Conservation (phyloP, 768 basidiomycete genomes). For the Serendipita sp. region DNA sequence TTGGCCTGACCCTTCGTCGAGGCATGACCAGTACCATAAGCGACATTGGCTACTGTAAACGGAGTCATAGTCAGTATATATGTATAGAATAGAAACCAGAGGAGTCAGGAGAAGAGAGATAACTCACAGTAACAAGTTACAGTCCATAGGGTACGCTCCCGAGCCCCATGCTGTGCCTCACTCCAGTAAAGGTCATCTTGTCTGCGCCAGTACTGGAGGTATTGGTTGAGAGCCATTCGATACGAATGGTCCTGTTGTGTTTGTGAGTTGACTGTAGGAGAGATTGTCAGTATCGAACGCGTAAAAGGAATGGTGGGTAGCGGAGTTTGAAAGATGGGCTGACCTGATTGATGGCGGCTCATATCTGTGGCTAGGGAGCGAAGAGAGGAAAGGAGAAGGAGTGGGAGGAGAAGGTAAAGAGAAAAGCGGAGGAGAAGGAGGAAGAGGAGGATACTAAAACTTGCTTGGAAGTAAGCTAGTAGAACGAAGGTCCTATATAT, state of each 20-base stretch:
- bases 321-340: not conserved
- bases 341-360: not conserved
- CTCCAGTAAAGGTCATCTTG: not conserved
- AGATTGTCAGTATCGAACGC: not conserved
- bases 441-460: too few species aligned
- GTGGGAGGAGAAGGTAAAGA: not conserved
- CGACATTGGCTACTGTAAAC: not conserved
- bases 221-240: not conserved
- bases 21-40: not conserved
- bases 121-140: not conserved
- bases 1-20: not conserved
- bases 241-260: not conserved
- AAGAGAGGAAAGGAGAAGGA: not conserved
- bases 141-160: not conserved
- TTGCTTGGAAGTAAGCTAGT: too few species aligned
- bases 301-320: not conserved
- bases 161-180: not conserved
- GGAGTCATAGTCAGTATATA: not conserved
- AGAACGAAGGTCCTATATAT: too few species aligned
- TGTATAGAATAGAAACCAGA: too few species aligned
- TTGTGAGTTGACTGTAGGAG: not conserved
- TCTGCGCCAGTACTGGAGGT: not conserved
- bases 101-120: not conserved
- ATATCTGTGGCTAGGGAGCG: not conserved
- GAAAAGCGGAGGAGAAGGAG: too few species aligned